These are phyloP conservation scores for Umbelopsis sp. DNA, from an alignment of 192 early-diverging fungal species.

Conservation along the genomic window DNA sequence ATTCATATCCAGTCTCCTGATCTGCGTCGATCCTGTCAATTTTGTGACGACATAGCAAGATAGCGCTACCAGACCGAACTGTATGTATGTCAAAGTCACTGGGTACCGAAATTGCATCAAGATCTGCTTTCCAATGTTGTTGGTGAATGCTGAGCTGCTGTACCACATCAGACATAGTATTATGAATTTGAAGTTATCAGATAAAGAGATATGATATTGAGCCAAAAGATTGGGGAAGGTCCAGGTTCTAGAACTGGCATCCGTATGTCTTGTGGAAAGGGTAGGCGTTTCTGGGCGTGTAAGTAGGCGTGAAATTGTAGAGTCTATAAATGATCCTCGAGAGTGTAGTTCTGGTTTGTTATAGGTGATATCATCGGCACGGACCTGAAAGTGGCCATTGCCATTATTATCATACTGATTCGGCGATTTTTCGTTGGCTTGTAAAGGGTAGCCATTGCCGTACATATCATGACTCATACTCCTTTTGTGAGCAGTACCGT, in stretches of 20 bases:
- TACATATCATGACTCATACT: slow-evolving; percentile 4
- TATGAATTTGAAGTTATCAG: slow-evolving; percentile 61
- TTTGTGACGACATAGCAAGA: slow-evolving; percentile 56
- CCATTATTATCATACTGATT: neutral
- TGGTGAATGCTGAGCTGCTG: slow-evolving; percentile 77
- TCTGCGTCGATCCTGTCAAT: slow-evolving; percentile 49
- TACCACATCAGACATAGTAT: slow-evolving; percentile 80
- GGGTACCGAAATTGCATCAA: slow-evolving; percentile 78
- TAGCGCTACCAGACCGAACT: slow-evolving; percentile 78
- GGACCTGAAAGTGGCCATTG: neutral
- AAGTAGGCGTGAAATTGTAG: slow-evolving; percentile 4
- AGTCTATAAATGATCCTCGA: slow-evolving; percentile 10
- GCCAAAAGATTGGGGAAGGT: slow-evolving; percentile 5
- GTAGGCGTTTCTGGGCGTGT: slow-evolving; percentile 12
- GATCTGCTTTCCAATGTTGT: slow-evolving; percentile 83
- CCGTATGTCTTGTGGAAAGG: slow-evolving; percentile 7
- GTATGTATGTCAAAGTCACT: slow-evolving; percentile 81
- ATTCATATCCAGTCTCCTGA: slow-evolving; percentile 54
- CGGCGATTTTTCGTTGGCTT: slow-evolving; percentile 16
- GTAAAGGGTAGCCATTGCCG: neutral
- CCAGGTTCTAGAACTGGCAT: slow-evolving; percentile 1
- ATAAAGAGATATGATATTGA: slow-evolving; percentile 15
- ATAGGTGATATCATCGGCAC: neutral
- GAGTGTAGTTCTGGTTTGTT: neutral
- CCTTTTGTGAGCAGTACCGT: slow-evolving; percentile 11